Conservation (phyloP, 306 rosid genomes). For the Begonia fuchsioides region DNA sequence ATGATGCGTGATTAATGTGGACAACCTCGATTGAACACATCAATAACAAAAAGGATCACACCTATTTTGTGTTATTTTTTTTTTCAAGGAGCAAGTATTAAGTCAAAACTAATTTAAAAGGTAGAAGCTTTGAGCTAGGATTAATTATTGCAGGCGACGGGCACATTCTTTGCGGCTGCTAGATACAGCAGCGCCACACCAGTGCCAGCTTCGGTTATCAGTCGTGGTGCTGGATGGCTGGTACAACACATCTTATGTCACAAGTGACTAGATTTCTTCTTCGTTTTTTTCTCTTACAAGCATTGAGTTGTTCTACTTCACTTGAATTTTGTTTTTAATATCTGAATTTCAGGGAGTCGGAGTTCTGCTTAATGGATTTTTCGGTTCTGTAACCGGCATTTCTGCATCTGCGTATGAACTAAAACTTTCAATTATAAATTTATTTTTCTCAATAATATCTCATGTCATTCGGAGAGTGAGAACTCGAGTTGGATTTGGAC, state of each 20-base stretch:
- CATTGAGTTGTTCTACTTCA: constrained; percentile 1
- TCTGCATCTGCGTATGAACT: constrained; percentile 55
- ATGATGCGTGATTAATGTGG: too few species aligned
- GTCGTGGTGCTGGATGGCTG: constrained; percentile 81
- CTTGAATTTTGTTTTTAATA: constrained; percentile 3
- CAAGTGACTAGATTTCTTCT: background rate
- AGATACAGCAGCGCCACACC: constrained; percentile 82
- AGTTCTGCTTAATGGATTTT: constrained; percentile 46
- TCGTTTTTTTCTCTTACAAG: constrained; percentile 3
- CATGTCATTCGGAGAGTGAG: too few species aligned
- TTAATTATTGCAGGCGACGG: constrained; percentile 42
- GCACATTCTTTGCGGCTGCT: constrained; percentile 61
- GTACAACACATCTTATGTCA: constrained; percentile 17
- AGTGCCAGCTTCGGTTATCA: constrained; percentile 58
- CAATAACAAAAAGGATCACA: too few species aligned
- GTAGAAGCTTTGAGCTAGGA: too few species aligned
- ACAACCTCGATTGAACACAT: too few species aligned
- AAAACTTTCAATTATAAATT: background rate
- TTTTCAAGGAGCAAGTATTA: too few species aligned
- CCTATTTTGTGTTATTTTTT: too few species aligned
- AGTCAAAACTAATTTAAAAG: too few species aligned
- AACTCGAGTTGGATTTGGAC: too few species aligned
- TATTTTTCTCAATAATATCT: too few species aligned
- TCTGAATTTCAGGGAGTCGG: constrained; percentile 48
- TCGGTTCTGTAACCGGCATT: constrained; percentile 52